Base-by-base conservation (phyloP, 495 filamentous ascomycete species). In the Choiromyces venosus region DNA sequence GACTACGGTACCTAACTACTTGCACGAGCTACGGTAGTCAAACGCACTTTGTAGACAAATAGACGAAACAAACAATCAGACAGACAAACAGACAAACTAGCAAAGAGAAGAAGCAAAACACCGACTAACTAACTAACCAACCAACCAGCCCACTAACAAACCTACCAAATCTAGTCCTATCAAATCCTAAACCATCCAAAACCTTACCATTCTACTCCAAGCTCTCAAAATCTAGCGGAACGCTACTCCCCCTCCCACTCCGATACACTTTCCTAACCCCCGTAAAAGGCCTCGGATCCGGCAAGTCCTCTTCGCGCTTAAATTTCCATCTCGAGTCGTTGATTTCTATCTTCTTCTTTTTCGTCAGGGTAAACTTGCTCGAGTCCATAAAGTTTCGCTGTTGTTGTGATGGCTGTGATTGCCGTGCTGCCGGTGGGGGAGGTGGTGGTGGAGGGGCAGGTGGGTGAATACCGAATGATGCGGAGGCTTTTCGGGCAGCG, bases 201-300 rank as follows among this genome's bases (percentile, higher is more conserved):
- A 38, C 14, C 6, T 5, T 8, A 3, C 21, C 2, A 29, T 71
- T 52, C 46, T 72, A 81, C 37, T 81, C 79, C 52, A 81, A 71
- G 8, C 68, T 25, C 42, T 56, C 67, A 80, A 99, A 83, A 84
- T 99, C 92, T 79, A 98, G 86, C 56, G 95, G 95, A 56, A 99
- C 93, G 84, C 91, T 97, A 83, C 93, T 97, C 35, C 92, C 94
- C 81, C 94, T 87, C 12, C 95, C 95, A 37, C 94, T 95, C 56
- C 94, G 86, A 83, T 99, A 99, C 77, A 88, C 87, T 80, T 91
- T 92, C 42, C 84, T 82, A 38, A 85, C 88, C 4, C 92, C 91
- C 10, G 84, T 82, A 80, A 95, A 97, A 3, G 89, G 88, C 72
- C 94, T 86, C 64, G 95, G 94, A 78, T 92, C 94, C 2, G 95